A percentile compares a stretch with the other conserved stretches of the same genome.
Evolutionary conservation across 2,329 filamentous ascomycete genomes (phyloP).

Genomic region (Sporothrix phasma): DNA sequence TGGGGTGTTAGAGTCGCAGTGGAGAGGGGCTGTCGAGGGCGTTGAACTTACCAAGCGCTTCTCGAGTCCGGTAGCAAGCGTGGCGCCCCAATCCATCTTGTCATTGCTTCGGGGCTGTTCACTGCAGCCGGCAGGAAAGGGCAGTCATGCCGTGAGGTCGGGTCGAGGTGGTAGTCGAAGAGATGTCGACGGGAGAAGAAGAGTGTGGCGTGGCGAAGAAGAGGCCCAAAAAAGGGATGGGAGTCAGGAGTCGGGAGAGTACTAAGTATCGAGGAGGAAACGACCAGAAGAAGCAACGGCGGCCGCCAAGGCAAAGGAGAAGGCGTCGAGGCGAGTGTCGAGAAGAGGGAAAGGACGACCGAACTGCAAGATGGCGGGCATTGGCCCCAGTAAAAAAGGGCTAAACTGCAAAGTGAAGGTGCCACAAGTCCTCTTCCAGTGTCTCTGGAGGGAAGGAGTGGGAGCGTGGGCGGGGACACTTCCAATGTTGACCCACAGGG

Average conservation of each 20-base stretch:
- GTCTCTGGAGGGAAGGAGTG: neutral
- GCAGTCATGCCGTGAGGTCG: slow-evolving; percentile 1
- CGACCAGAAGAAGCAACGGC: neutral
- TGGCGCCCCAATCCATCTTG: slow-evolving; percentile 17
- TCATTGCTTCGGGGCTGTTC: slow-evolving; percentile 11
- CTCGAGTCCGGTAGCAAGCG: slow-evolving; percentile 11
- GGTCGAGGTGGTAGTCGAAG: neutral
- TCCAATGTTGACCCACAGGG: slow-evolving; percentile 1
- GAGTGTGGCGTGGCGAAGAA: no score
- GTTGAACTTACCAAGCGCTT: slow-evolving; percentile 13
- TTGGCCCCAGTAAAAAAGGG: slow-evolving; percentile 2
- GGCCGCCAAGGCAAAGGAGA: neutral
- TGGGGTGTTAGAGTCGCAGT: slow-evolving; percentile 12
- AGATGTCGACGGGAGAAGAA: no score
- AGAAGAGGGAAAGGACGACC: neutral
- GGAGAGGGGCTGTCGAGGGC: no score
- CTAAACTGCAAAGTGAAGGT: neutral
- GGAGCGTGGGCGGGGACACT: neutral
- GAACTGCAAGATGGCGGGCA: neutral
- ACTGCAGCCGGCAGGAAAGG: neutral
- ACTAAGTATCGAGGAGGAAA: neutral
- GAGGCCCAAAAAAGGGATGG: neutral
- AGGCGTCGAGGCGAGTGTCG: neutral
- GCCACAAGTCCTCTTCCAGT: neutral
- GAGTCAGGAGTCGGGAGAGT: neutral